Base-by-base conservation (phyloP, 768 basidiomycete genomes). In the Mycena haematopus region DNA sequence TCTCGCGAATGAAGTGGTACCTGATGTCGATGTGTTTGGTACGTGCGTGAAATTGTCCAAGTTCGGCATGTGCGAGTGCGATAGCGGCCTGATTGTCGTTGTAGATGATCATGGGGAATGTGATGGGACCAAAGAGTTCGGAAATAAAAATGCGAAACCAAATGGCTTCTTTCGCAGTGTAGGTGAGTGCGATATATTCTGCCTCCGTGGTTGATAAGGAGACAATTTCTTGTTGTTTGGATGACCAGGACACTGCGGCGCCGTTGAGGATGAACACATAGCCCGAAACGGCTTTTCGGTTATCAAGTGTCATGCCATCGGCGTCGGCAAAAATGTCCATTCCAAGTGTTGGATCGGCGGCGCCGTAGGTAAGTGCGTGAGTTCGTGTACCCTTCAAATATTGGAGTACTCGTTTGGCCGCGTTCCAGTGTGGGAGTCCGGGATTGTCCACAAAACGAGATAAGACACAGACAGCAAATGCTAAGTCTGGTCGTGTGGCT, bases 201-300 rank as follows among this genome's bases (percentile, higher is more conserved):
- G 60, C 60, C 17, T 61, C 60, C 14, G 60, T 61, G 1, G 60
- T 61, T 7, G 60, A 61, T 1, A 61, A 35, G 11, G 53, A 36
- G 29, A 55, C 46, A 25, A 77, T 69, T 1, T 68, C 63, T 56
- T 82, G 79, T 44, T 72, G 69, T 65, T 76, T 76, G 2, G 76
- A 61, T 13, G 52, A 49, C 61, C 61, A 63, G 19, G 61, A 63
- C 13, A 63, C 56, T 2, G 61, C 61, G 10, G 49, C 65, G 19
- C 72, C 72, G 33, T 73, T 74, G 21, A 63, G 45, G 14, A 57
- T 45, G 49, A 63, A 56, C 2, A 40, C 61, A 38, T 56, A 63
- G 15, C 61, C 61, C 7, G 61, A 56, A 0, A 63, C 50, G 0
- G 61, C 61, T n/a, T 52, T 56, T 14, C 61, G 54, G 22, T 57